Base-by-base conservation (phyloP, 1,284 basidiomycete species). In the Leccinum insolens region DNA sequence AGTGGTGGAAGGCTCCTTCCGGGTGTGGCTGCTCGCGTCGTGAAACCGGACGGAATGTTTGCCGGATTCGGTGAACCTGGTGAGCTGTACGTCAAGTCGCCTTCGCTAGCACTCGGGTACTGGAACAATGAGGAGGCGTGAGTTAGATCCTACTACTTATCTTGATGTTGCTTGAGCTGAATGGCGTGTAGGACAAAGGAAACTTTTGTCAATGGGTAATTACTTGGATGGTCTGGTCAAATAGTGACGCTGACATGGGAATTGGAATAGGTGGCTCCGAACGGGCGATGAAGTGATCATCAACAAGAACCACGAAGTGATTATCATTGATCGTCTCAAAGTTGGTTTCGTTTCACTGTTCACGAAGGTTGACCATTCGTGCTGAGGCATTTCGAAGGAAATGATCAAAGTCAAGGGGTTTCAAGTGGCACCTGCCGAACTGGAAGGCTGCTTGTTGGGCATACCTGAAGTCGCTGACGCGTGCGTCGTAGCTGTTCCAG, bases 401-500 rank as follows among this genome's bases (percentile, higher is more conserved):
- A 86, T 87, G 57, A 84, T 88, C 82, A 88, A 88, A 81, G 89
- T 91, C 67, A 83, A 81, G 72, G 90, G 89, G 3, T 89, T 89
- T 74, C 88, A 91, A 76, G 88, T 88, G 4, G 87, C 89, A 0
- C 89, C 89, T 2, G 88, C 89, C 2, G 90, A 93, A 71, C 80
- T 93, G 4, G 91, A 93, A 72, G 90, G 91, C 3, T 90, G 88
- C 72, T 74, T 94, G 28, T 78, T 94, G 15, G 84, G 86, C 68
- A 91, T 94, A 71, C 80, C 85, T 0, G 90, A 91, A 71, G 88
- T 95, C 5, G 82, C 82, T 1, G 90, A 94, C 67, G 84, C 83
- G 1, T 93, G 92, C 69, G 92, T 95, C 4, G 90, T 95, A n/a
- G 88, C 91, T 3, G 77, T 94, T 6, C 88, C 88, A 1, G 91